Conservation (phyloP, 805 yeast species). For the Saccharomycopsis sp. region DNA sequence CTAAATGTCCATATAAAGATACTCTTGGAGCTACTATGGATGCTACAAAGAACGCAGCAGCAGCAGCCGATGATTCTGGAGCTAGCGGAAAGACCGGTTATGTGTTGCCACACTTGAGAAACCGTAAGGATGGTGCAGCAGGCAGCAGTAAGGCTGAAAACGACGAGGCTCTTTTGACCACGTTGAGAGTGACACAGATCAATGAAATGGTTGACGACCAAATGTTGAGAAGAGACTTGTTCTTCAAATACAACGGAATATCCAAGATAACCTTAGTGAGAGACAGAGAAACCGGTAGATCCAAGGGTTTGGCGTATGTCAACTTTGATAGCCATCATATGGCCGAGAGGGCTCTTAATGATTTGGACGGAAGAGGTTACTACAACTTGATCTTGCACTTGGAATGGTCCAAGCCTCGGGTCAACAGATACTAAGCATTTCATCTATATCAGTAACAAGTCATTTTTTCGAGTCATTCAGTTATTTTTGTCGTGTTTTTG, state of each 20-base stretch:
- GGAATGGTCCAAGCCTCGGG: slow-evolving; percentile 50
- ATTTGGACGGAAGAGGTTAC: slow-evolving; percentile 85
- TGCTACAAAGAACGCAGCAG: slow-evolving; percentile 23
- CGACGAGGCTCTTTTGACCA: slow-evolving; percentile 52
- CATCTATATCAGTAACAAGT: background rate
- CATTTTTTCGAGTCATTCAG: background rate
- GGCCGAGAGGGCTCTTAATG: slow-evolving; percentile 74
- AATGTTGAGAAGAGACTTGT: slow-evolving; percentile 65
- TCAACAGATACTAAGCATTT: background rate
- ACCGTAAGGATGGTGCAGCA: slow-evolving; percentile 35
- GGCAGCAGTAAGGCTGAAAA: slow-evolving; percentile 33
- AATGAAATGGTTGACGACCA: slow-evolving; percentile 80
- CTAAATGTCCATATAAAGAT: slow-evolving; percentile 93
- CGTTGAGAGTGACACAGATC: slow-evolving; percentile 87
- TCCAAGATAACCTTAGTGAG: slow-evolving; percentile 73
- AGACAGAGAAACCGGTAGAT: slow-evolving; percentile 88
- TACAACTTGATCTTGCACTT: slow-evolving; percentile 74
- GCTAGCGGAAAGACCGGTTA: slow-evolving; percentile 31
- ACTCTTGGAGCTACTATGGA: slow-evolving; percentile 55
- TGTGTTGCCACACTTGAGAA: slow-evolving; percentile 41
- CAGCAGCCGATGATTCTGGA: slow-evolving; percentile 22
- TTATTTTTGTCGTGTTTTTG: too few relatives aligned
- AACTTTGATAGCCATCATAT: slow-evolving; percentile 59
- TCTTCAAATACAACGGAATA: slow-evolving; percentile 54
- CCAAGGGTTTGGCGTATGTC: slow-evolving; percentile 94